phyloP scores from a whole-genome alignment of 176 grass and related monocot genomes.

The Dendrocalamus sinicus region DNA sequence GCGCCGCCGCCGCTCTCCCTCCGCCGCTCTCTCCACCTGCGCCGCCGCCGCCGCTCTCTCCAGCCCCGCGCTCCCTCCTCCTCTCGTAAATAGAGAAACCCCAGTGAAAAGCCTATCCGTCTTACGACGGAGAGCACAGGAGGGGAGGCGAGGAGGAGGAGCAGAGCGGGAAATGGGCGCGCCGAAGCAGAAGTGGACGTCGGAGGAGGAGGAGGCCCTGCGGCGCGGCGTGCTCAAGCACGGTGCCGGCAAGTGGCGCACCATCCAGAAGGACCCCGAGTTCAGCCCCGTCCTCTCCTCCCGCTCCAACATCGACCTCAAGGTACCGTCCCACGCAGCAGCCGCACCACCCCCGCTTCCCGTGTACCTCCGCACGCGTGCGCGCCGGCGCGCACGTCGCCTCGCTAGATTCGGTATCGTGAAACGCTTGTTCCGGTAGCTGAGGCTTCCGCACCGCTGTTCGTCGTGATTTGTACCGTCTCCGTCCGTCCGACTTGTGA shows the following conservation, averaged over 20 bases:
- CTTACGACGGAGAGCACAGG: no score
- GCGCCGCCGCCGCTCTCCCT: no score
- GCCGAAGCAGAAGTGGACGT: constrained; percentile 99
- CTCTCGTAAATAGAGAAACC: no score
- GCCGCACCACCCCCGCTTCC: not conserved
- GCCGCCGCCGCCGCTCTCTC: no score
- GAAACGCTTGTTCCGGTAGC: not conserved
- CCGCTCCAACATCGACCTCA: constrained; percentile 73
- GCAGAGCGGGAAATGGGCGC: constrained; percentile 66
- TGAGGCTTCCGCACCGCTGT: not conserved
- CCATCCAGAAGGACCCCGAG: constrained; percentile 99
- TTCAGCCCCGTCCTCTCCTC: constrained; percentile 65
- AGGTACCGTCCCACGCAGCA: constrained; percentile 53
- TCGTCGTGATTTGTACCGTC: constrained; percentile 6
- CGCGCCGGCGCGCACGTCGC: not conserved
- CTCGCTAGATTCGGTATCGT: not conserved
- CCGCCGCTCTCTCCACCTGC: no score
- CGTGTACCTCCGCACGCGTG: not conserved
- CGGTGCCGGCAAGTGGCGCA: constrained; percentile 97
- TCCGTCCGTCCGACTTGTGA: constrained; percentile 2
- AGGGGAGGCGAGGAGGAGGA: no score
- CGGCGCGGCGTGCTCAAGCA: constrained; percentile 89
- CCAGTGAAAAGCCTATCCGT: no score
- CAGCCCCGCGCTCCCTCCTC: no score
- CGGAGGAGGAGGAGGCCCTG: constrained; percentile 94